phyloP scores from a whole-genome alignment of 306 rosid genomes.

The Crotalaria pallida region DNA sequence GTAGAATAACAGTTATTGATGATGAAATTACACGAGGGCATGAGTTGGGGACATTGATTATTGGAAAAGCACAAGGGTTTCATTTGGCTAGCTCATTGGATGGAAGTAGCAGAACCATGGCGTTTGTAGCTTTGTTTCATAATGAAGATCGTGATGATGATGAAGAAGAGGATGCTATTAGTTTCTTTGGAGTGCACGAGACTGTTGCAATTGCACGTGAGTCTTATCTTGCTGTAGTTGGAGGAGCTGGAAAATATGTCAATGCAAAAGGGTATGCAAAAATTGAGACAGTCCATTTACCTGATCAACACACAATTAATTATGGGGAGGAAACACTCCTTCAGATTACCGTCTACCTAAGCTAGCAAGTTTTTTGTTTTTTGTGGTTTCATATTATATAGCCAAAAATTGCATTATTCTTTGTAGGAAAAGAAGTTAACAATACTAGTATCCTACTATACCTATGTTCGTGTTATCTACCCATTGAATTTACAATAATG shows the following conservation, averaged over 20 bases:
- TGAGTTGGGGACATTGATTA: constrained; percentile 21
- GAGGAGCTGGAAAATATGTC: constrained; percentile 36
- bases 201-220: constrained; percentile 14
- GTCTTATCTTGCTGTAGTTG: constrained; percentile 34
- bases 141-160: constrained; percentile 1
- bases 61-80: constrained; percentile 39
- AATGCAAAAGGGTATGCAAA: constrained; percentile 35
- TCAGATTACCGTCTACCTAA: constrained; percentile 27
- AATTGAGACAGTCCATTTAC: constrained; percentile 13
- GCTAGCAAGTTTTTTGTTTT: not conserved
- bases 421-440: not conserved
- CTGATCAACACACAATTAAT: not conserved
- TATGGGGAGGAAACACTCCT: constrained; percentile 24
- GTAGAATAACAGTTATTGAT: constrained; percentile 44
- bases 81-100: constrained; percentile 41
- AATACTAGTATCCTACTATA: not conserved
- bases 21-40: constrained; percentile 30
- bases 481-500: no score
- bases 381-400: not conserved
- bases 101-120: constrained; percentile 42
- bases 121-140: constrained; percentile 23
- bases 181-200: constrained; percentile 38
- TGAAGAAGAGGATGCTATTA: constrained; percentile 23
- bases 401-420: not conserved
- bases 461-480: no score